Base-by-base conservation (phyloP, 257 asterid species). In the Nicotiana tabacum region DNA sequence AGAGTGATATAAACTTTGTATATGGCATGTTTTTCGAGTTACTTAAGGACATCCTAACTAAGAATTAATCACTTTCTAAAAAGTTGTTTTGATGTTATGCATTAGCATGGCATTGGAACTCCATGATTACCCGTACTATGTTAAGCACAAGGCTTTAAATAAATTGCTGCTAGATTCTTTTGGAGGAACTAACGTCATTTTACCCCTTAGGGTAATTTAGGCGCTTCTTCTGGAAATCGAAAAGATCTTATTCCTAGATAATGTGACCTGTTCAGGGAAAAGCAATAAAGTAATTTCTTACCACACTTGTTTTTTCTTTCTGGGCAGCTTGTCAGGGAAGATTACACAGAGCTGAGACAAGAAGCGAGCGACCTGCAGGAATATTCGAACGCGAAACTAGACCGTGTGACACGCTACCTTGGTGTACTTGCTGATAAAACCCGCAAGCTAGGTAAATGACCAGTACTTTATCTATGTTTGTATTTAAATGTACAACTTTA, bases 381-480 rank as follows among this genome's bases (percentile, higher is more conserved):
- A 83, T 96, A 96, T 89, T 94, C 98, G 77, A 92, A 92, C 80
- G 98, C 97, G 35, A 96, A 96, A 85, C 93, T 96, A 85, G 98
- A 96, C 83, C 95, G 98, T 9, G 93, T 91, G 87, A 94, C 96
- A 48, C 97, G 98, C 66, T 96, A 96, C 87, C 89, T 96, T 64
- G 98, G 99, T 80, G 98, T 90, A 69, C 99, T 96, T 89, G 98
- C 99, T 85, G 98, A 93, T 66, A 93, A 92, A 88, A 86, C 99
- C 55, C 98, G 92, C 60, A 93, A 91, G 88, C 90, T 96, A 87
- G 99, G 99, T 94, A 92, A 85, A 35, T 51, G 61, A 76, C 33
- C 80, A 48, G 64, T 76, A 13, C 29, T 76, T 12, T 8, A 27
- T 74, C 27, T 76, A 24, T 61, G 33, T 61, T 27, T 51, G 27